These are phyloP conservation scores for Rhizopus delemar DNA, from an alignment of 371 early-diverging fungal genomes.

Conservation along the genomic window DNA sequence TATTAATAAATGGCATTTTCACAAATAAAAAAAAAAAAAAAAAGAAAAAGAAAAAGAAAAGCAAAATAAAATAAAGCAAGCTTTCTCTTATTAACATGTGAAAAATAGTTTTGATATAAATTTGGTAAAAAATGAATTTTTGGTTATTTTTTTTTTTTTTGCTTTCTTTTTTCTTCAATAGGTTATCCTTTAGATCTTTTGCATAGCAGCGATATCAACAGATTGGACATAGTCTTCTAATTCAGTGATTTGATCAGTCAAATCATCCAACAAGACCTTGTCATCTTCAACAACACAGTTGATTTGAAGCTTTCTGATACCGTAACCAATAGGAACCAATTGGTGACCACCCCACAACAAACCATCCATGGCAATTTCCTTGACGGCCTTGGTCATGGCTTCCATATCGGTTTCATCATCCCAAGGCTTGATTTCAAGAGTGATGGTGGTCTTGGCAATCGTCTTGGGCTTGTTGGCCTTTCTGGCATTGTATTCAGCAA, in stretches of 20 bases:
- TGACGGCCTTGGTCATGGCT: conserved; percentile 74
- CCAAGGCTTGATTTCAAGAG: conserved; percentile 96
- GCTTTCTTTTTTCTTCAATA: too few species aligned
- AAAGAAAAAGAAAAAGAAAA: conserved; percentile 13
- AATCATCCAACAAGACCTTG: conserved; percentile 74
- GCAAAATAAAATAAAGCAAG: conserved; percentile 3
- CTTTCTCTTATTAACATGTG: background rate
- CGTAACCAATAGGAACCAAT: conserved; percentile 72
- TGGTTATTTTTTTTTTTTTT: too few species aligned
- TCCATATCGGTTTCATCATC: conserved; percentile 93
- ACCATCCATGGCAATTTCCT: conserved; percentile 82
- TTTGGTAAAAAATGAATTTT: background rate
- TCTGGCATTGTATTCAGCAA: conserved; percentile 91
- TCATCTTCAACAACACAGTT: conserved; percentile 92
- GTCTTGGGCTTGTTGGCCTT: conserved; percentile 92
- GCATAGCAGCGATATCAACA: conserved; percentile 90
- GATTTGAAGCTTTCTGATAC: conserved; percentile 83
- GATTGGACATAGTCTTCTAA: conserved; percentile 91
- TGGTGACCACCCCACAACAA: conserved; percentile 87
- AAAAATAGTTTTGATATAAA: background rate
- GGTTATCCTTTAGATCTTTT: conserved; percentile 74
- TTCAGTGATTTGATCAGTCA: conserved; percentile 75
- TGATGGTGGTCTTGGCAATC: conserved; percentile 90
- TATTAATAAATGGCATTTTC: conserved; percentile 28
- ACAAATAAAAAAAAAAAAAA: conserved; percentile 3